Evolutionary conservation across 495 filamentous ascomycete genomes (phyloP), one percentile per base, ranked within the genome.

Genomic region (Penicillium herquei): DNA sequence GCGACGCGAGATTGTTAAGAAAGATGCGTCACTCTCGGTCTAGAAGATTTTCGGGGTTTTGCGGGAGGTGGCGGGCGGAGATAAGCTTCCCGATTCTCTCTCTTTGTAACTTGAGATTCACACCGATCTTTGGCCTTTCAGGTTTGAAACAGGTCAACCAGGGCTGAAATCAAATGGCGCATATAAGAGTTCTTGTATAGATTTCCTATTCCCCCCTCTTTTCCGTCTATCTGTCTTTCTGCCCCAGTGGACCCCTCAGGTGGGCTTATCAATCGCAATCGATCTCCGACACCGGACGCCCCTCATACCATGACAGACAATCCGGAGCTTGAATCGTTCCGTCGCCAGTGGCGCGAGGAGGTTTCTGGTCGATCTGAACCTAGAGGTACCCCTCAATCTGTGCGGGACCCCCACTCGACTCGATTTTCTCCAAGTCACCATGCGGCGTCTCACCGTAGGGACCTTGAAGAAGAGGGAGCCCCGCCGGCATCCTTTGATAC

Each of bases 301-400:
- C 47, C 39, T 51, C 55, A 49, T 57, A 65, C 58, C 55, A 87
- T 86, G 84, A 75, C 78, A 54, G 78, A 80, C 65, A 85, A 87
- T 72, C 80, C 82, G 44, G 91, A 94, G 69, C 81, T 96, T 59
- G 86, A 92, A 64, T 81, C 75, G 33, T 96, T 96, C 72, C 87
- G 91, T 62, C 78, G 81, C 61, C 80, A 90, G 77, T 96, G 91
- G 91, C 82, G 83, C 46, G 86, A 89, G 61, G 91, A 96, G 71
- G 91, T 96, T 39, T 76, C 78, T 14, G 82, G 78, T 53, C 79
- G 81, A 67, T 70, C 71, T 13, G 75, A 69, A 43, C 65, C 66
- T 18, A 67, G 30, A 51, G 57, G 61, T 39, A 31, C 66, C 18
- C 63, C 57, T 54, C 63, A 55, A 34, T 56, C 60, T 54, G 57